Conservation (phyloP, 2,329 filamentous ascomycete genomes). For the Teratosphaeriaceae sp. region DNA sequence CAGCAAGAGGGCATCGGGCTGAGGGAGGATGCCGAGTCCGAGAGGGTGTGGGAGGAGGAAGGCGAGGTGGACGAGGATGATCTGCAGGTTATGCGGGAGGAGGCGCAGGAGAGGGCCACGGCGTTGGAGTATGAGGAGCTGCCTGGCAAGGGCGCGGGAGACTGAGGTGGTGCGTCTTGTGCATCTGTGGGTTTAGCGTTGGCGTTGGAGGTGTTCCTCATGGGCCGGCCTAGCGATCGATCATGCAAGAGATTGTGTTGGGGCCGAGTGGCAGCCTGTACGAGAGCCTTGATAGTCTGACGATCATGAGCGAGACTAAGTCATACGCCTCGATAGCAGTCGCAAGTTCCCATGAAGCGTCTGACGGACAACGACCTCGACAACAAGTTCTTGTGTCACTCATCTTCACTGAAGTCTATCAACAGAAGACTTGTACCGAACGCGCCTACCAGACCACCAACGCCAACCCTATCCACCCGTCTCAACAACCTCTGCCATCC, state of each 20-base stretch:
- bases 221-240: too few species aligned
- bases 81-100: slow-evolving; percentile 67
- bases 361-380: too few species aligned
- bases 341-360: too few species aligned
- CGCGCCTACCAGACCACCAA: too few species aligned
- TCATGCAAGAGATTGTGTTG: too few species aligned
- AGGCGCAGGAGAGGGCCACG: slow-evolving; percentile 51
- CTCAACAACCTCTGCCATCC: slow-evolving; percentile 73
- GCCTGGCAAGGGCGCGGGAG: background rate
- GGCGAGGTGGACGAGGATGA: slow-evolving; percentile 88
- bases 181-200: background rate
- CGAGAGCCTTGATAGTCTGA: too few species aligned
- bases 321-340: too few species aligned
- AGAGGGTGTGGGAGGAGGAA: slow-evolving; percentile 77
- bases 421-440: too few species aligned
- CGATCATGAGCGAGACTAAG: too few species aligned
- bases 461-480: slow-evolving; percentile 13
- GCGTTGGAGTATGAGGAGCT: slow-evolving; percentile 36
- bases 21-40: slow-evolving; percentile 63
- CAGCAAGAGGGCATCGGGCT: slow-evolving; percentile 38
- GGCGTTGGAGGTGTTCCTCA: slow-evolving; percentile 4
- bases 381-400: too few species aligned
- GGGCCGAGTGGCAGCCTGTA: too few species aligned
- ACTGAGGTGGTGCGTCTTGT: background rate
- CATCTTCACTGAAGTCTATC: too few species aligned